These are phyloP conservation scores for Sugiyamaella sp. DNA, from an alignment of 1,139 yeast genomes.

Conservation along the genomic window DNA sequence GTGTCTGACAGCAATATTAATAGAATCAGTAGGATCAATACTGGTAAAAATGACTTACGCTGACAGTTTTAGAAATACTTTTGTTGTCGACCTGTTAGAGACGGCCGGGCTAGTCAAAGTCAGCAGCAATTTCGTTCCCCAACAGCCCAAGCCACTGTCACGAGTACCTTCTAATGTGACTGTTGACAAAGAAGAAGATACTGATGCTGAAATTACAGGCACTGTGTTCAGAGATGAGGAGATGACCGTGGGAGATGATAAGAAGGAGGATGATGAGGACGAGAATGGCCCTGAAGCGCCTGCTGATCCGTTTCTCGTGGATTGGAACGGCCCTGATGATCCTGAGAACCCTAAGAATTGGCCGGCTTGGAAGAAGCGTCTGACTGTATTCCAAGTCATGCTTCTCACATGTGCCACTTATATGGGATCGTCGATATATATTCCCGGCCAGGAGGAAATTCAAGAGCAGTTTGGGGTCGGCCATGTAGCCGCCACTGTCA, in stretches of 20 bases:
- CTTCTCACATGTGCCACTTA: conserved; percentile 56
- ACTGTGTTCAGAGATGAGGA: conserved; percentile 6
- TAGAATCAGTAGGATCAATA: neutral
- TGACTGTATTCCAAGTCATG: conserved; percentile 48
- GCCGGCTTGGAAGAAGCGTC: conserved; percentile 47
- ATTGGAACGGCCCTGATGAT: conserved; percentile 55
- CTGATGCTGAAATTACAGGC: conserved; percentile 9
- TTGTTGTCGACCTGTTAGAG: conserved; percentile 28
- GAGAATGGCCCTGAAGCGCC: conserved; percentile 35
- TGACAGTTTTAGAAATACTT: conserved; percentile 27
- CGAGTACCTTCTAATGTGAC: neutral
- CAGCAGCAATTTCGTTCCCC: conserved; percentile 24
- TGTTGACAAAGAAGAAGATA: neutral
- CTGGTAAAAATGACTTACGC: conserved; percentile 19
- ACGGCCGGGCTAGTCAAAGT: conserved; percentile 22
- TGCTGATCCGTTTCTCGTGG: conserved; percentile 37
- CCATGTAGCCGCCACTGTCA: conserved; percentile 51
- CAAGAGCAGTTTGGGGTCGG: conserved; percentile 49
- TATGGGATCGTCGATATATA: conserved; percentile 61
- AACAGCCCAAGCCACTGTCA: conserved; percentile 3
- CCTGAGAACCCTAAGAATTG: conserved; percentile 63
- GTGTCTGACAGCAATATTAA: neutral
- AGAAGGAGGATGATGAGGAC: conserved; percentile 1
- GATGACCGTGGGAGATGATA: neutral
- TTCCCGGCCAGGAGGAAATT: conserved; percentile 55